Evolutionary conservation across 306 rosid genomes (phyloP).

Genomic region (Bauhinia variegata): DNA sequence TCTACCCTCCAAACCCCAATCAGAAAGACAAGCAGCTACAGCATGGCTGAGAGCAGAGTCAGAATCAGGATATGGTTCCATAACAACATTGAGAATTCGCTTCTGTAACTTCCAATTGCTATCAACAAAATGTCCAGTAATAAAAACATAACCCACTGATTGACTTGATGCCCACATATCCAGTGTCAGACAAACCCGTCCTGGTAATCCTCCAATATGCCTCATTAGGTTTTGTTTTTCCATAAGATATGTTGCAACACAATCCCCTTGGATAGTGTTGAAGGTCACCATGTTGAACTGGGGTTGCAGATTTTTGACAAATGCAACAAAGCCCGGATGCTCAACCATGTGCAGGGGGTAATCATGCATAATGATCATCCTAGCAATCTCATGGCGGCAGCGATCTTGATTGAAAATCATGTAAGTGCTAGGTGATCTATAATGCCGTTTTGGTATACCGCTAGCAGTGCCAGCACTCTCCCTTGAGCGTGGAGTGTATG

Average conservation of each 20-base stretch:
- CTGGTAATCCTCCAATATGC: conserved; percentile 72
- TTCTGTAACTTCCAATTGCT: conserved; percentile 84
- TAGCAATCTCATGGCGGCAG: conserved; percentile 89
- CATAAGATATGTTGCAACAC: conserved; percentile 80
- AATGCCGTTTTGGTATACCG: conserved; percentile 72
- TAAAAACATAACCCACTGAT: conserved; percentile 86
- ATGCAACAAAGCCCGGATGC: conserved; percentile 86
- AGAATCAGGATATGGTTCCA: conserved; percentile 94
- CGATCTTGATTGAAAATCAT: conserved; percentile 75
- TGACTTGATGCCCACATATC: conserved; percentile 82
- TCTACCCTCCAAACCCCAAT: conserved; percentile 81
- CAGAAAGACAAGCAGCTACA: conserved; percentile 86
- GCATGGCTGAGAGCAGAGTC: conserved; percentile 78
- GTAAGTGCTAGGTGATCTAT: conserved; percentile 62
- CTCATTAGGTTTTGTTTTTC: conserved; percentile 72
- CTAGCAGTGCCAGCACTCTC: conserved; percentile 44
- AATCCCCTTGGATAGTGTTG: conserved; percentile 92
- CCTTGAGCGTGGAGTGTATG: conserved; percentile 66
- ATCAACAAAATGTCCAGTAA: conserved; percentile 87
- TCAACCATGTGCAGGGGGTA: conserved; percentile 98
- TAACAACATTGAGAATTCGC: conserved; percentile 86
- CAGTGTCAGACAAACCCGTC: conserved; percentile 84
- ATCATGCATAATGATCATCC: conserved; percentile 96
- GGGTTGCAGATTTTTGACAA: conserved; percentile 90
- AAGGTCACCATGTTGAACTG: conserved; percentile 88